Evolutionary conservation across 139 green algal species (phyloP).

Genomic region (Closterium sp.): DNA sequence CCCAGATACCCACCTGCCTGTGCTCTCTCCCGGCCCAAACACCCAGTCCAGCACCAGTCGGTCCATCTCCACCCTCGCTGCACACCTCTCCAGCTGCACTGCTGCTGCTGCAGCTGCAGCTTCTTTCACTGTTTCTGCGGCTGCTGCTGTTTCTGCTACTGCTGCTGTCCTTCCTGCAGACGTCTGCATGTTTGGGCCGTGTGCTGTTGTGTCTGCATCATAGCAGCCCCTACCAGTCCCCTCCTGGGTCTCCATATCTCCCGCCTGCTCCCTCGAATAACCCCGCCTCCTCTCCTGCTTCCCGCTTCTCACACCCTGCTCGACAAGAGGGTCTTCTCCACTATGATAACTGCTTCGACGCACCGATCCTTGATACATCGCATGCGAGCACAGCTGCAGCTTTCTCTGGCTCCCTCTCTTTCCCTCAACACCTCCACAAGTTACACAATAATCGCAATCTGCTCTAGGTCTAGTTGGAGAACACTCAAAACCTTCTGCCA

Average conservation of each 20-base stretch:
- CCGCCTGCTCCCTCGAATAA: no score
- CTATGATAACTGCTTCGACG: no score
- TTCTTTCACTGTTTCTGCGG: not conserved
- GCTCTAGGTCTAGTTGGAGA: no score
- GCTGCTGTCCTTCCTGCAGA: not conserved
- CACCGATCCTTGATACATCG: no score
- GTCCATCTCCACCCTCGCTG: not conserved
- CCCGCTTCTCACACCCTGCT: not conserved
- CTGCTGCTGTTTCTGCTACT: not conserved
- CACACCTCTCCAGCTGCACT: not conserved
- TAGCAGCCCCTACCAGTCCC: not conserved
- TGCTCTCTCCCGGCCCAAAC: not conserved
- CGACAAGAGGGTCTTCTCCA: no score
- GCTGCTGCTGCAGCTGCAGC: not conserved
- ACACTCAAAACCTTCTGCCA: no score
- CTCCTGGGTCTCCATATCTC: no score
- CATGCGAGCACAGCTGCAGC: not conserved
- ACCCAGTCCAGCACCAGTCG: not conserved
- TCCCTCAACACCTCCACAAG: no score
- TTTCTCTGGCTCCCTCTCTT: no score
- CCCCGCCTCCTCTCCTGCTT: not conserved
- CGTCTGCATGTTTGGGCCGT: not conserved
- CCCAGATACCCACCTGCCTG: not conserved
- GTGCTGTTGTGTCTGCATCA: not conserved
- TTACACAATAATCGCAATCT: no score